Percentiles rank a stretch among this genome's conserved stretches.
These are phyloP conservation scores for Staphylotrichum longicolle DNA, from an alignment of 495 filamentous ascomycete genomes.

Conservation along the genomic window DNA sequence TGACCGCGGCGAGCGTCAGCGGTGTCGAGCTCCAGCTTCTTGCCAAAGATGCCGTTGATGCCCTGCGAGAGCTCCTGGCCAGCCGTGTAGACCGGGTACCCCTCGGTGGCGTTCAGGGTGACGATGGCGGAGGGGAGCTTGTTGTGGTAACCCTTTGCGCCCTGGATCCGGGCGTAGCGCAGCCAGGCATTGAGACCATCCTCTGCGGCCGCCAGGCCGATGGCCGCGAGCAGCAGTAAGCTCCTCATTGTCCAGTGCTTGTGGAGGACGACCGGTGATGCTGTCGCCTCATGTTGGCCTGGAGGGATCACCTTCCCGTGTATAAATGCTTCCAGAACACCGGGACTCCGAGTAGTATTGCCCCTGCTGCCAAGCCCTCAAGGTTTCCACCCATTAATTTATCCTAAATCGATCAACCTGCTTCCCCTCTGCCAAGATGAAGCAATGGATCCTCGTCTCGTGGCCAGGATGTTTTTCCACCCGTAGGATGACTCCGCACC, in stretches of 20 bases:
- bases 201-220: constrained; percentile 49
- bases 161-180: constrained; percentile 58
- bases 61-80: constrained; percentile 60
- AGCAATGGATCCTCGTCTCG: background rate
- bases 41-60: constrained; percentile 53
- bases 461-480: constrained; percentile 5
- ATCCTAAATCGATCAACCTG: constrained; percentile 7
- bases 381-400: constrained; percentile 10
- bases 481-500: constrained; percentile 8
- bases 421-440: constrained; percentile 10
- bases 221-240: constrained; percentile 32
- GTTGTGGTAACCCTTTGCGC: constrained; percentile 31
- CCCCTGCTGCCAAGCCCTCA: constrained; percentile 11
- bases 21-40: constrained; percentile 36
- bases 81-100: constrained; percentile 57
- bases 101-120: constrained; percentile 51
- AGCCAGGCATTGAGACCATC: constrained; percentile 63
- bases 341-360: constrained; percentile 7
- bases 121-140: constrained; percentile 52
- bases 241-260: constrained; percentile 30
- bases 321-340: constrained; percentile 7
- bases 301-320: background rate
- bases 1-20: constrained; percentile 15
- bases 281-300: background rate
- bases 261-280: background rate